These are phyloP conservation scores for Phytophthora crassamura DNA, from an alignment of 352 stramenopile genomes.

Conservation along the genomic window DNA sequence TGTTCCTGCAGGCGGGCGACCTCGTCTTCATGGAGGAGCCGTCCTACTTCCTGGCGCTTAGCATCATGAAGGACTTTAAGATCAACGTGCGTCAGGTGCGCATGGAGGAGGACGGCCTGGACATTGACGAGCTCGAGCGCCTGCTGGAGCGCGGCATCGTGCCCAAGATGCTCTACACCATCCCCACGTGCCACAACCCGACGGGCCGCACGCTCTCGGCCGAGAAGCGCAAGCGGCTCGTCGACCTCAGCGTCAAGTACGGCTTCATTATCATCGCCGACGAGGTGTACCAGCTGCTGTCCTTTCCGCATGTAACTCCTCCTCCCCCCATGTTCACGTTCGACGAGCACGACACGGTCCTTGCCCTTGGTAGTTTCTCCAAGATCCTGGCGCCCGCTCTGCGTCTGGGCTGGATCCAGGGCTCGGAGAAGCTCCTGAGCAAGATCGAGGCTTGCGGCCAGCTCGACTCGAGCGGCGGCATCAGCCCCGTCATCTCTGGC, in stretches of 20 bases:
- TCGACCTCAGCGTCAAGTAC: slow-evolving; percentile 89
- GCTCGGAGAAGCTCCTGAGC: slow-evolving; percentile 70
- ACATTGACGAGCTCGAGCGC: slow-evolving; percentile 88
- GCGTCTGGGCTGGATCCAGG: slow-evolving; percentile 90
- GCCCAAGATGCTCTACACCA: slow-evolving; percentile 95
- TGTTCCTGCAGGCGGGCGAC: slow-evolving; percentile 89
- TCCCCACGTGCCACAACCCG: slow-evolving; percentile 96
- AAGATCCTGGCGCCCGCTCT: slow-evolving; percentile 95
- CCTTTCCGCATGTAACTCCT: slow-evolving; percentile 87
- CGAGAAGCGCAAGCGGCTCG: slow-evolving; percentile 88
- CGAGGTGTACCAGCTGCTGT: slow-evolving; percentile 96
- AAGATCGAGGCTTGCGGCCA: slow-evolving; percentile 87
- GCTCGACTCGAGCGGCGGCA: slow-evolving; percentile 92
- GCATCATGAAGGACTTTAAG: slow-evolving; percentile 95
- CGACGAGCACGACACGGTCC: slow-evolving; percentile 78
- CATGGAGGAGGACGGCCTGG: slow-evolving; percentile 90
- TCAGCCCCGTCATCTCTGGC: slow-evolving; percentile 92
- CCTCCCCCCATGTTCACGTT: slow-evolving; percentile 89
- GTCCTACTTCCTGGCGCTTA: slow-evolving; percentile 94
- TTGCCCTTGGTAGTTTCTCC: slow-evolving; percentile 94
- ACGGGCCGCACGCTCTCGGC: slow-evolving; percentile 89
- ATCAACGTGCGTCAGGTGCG: slow-evolving; percentile 90
- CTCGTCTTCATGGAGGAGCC: slow-evolving; percentile 94
- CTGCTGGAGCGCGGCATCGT: slow-evolving; percentile 77
- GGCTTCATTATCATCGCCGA: slow-evolving; percentile 92